Conservation (phyloP, 768 basidiomycete genomes). For the Naganishia antarctica region DNA sequence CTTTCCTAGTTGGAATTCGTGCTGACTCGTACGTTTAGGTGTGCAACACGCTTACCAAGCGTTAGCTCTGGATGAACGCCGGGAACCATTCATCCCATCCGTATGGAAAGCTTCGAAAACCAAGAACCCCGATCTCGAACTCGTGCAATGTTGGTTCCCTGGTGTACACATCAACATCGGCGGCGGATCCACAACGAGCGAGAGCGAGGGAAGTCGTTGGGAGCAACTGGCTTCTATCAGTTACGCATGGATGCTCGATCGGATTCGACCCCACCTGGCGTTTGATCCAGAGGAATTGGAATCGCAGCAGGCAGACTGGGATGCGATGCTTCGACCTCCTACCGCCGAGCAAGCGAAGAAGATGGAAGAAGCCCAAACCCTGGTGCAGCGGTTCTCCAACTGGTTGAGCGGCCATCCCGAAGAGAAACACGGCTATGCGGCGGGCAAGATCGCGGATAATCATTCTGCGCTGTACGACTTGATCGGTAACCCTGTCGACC, state of each 20-base stretch:
- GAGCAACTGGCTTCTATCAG: constrained; percentile 17
- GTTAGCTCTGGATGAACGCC: constrained; percentile 9
- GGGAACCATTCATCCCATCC: constrained; percentile 12
- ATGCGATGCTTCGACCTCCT: background rate
- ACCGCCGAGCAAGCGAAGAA: background rate
- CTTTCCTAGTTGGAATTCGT: background rate
- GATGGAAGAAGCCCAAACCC: background rate
- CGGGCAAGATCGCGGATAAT: constrained; percentile 5
- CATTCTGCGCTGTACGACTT: background rate
- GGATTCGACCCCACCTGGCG: constrained; percentile 12
- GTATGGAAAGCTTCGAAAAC: background rate
- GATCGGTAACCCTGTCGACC: constrained; percentile 52
- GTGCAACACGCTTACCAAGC: constrained; percentile 20
- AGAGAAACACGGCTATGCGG: constrained; percentile 7
- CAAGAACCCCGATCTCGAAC: constrained; percentile 1
- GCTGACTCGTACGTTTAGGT: constrained; percentile 1
- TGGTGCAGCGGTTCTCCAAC: background rate
- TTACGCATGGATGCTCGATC: constrained; percentile 23
- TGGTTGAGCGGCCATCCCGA: background rate
- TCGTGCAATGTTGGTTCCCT: constrained; percentile 17
- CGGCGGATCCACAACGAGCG: background rate
- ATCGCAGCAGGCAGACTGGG: background rate
- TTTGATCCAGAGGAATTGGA: constrained; percentile 8
- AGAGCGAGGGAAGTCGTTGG: background rate
- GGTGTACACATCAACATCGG: constrained; percentile 21